A percentile compares a stretch with the other conserved stretches of the same genome.
Evolutionary conservation across 805 yeast genomes (phyloP).

Genomic region (Metschnikowia koreensis): DNA sequence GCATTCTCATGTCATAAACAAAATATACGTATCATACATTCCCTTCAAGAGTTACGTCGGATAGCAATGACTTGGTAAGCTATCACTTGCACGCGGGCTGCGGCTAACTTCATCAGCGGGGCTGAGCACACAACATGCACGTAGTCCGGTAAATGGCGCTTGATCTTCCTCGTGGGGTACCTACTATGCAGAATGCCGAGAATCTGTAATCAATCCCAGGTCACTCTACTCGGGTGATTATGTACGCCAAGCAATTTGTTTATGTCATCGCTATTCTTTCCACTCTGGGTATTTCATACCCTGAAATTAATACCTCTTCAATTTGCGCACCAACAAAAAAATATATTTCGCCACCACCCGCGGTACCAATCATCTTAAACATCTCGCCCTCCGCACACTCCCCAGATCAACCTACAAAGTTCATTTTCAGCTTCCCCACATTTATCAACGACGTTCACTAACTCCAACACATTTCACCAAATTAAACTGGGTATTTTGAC

Average conservation of each 20-base stretch:
- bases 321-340: background rate
- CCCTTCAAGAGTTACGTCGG: too few species aligned
- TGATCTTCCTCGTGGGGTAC: conserved; percentile 8
- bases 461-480: too few species aligned
- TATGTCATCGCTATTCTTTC: too few species aligned
- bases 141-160: background rate
- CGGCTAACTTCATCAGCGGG: conserved; percentile 1
- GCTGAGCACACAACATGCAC: conserved; percentile 5
- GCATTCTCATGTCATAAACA: background rate
- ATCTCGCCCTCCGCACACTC: background rate
- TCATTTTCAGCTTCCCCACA: background rate
- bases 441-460: too few species aligned
- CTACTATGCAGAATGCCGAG: conserved; percentile 8
- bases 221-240: background rate
- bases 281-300: too few species aligned
- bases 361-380: background rate
- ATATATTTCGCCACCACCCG: background rate
- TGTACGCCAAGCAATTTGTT: background rate
- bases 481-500: too few species aligned
- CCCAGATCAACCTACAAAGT: background rate
- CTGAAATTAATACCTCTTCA: background rate
- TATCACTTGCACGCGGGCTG: background rate
- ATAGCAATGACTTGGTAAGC: too few species aligned
- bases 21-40: too few species aligned
- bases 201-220: background rate